A percentile compares a stretch with the other conserved stretches of the same genome.
These are phyloP conservation scores for Epichloe sibirici DNA, from an alignment of 2,329 filamentous ascomycete species.

Conservation along the genomic window DNA sequence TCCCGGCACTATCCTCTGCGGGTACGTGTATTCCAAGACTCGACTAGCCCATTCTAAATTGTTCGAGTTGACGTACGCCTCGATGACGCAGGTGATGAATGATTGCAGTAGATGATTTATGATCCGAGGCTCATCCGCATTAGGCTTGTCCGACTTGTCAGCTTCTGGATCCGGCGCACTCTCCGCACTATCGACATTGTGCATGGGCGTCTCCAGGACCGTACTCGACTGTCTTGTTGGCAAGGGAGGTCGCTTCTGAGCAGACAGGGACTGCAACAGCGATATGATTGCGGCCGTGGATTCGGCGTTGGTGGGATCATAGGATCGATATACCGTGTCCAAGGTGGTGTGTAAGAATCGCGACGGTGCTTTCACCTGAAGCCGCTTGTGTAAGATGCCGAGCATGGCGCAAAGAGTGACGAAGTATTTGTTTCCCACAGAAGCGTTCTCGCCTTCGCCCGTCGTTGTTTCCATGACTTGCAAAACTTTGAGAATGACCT, in stretches of 20 bases:
- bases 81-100: conserved; percentile 66
- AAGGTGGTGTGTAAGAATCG: conserved; percentile 69
- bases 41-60: conserved; percentile 50
- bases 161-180: conserved; percentile 52
- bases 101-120: conserved; percentile 56
- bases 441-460: conserved; percentile 24
- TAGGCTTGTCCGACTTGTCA: conserved; percentile 18
- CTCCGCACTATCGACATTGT: conserved; percentile 39
- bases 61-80: conserved; percentile 56
- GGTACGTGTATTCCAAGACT: conserved; percentile 56
- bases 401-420: conserved; percentile 60
- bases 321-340: conserved; percentile 56
- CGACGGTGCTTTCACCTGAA: conserved; percentile 67
- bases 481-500: conserved; percentile 70
- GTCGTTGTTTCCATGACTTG: conserved; percentile 51
- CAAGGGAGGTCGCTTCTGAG: conserved; percentile 50
- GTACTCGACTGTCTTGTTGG: conserved; percentile 47
- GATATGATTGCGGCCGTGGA: conserved; percentile 60
- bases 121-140: conserved; percentile 46
- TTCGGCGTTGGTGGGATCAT: conserved; percentile 50
- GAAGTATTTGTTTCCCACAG: conserved; percentile 39
- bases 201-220: conserved; percentile 41
- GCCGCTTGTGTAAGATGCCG: conserved; percentile 57
- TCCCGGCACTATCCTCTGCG: conserved; percentile 49
- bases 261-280: conserved; percentile 56